Percentiles rank a stretch among this genome's conserved stretches.
Evolutionary conservation across 192 early-diverging fungal genomes (phyloP).

Genomic region (Blastocladiella britannica): DNA sequence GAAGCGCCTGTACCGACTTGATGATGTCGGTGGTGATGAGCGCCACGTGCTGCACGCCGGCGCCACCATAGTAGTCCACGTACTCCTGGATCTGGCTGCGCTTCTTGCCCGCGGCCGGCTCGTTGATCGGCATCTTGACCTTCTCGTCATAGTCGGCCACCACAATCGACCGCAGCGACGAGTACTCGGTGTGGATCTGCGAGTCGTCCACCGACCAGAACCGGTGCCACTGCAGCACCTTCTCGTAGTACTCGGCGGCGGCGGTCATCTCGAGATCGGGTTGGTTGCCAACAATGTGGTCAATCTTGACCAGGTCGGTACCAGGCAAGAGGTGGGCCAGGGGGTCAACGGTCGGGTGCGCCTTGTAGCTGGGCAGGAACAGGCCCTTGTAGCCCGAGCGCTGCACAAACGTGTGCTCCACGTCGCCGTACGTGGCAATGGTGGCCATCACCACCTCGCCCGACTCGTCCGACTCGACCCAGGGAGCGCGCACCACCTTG

Average conservation of each 20-base stretch:
- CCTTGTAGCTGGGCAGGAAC: constrained; percentile 66
- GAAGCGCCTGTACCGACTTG: constrained; percentile 52
- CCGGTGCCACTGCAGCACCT: constrained; percentile 82
- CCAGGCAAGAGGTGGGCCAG: constrained; percentile 37
- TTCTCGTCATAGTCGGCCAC: constrained; percentile 79
- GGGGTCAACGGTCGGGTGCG: constrained; percentile 22
- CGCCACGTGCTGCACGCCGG: constrained; percentile 85
- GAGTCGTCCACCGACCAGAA: constrained; percentile 98
- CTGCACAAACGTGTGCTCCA: constrained; percentile 88
- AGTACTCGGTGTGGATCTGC: constrained; percentile 88
- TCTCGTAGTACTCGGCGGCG: constrained; percentile 73
- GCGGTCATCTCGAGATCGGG: constrained; percentile 73
- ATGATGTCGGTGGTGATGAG: constrained; percentile 74
- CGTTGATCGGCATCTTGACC: constrained; percentile 96
- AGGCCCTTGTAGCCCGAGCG: constrained; percentile 54
- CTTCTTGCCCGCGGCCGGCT: constrained; percentile 78
- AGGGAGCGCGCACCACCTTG: constrained; percentile 49
- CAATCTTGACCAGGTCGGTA: constrained; percentile 52
- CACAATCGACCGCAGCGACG: constrained; percentile 78
- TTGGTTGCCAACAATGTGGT: constrained; percentile 93
- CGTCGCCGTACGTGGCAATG: constrained; percentile 83
- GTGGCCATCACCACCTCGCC: constrained; percentile 85
- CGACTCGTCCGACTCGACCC: constrained; percentile 59
- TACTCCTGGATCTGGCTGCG: constrained; percentile 93
- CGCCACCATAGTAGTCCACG: constrained; percentile 61